phyloP scores from a whole-genome alignment of 1,139 yeast species.

The Arxiozyma heterogenica region DNA sequence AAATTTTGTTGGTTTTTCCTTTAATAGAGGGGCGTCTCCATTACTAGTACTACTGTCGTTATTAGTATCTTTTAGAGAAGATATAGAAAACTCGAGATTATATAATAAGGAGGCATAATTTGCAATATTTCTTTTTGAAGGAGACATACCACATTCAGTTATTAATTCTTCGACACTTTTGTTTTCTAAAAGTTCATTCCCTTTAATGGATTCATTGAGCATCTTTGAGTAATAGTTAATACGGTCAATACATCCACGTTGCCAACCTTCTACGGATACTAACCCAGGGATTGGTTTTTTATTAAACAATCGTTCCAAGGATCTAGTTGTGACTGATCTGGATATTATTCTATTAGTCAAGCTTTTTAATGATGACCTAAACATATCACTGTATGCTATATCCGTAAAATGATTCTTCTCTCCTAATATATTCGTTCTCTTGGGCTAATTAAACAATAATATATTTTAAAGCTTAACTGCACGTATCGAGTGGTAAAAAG shows the following conservation, averaged over 20 bases:
- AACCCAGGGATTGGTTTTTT: conserved; percentile 45
- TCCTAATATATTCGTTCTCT: neutral
- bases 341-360: neutral
- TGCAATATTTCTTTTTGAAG: conserved; percentile 34
- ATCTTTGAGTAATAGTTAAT: conserved; percentile 40
- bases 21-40: conserved; percentile 11
- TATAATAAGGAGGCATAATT: conserved; percentile 52
- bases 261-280: conserved; percentile 42
- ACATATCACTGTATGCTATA: neutral
- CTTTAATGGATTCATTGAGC: conserved; percentile 33
- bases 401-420: no score
- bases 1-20: conserved; percentile 6
- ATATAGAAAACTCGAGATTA: conserved; percentile 52
- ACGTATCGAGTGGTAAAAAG: no score
- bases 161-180: conserved; percentile 24
- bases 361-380: neutral
- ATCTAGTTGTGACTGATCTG: conserved; percentile 4
- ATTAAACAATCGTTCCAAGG: conserved; percentile 19
- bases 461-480: neutral
- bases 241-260: conserved; percentile 54
- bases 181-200: conserved; percentile 14
- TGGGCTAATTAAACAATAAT: neutral
- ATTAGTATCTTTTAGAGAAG: conserved; percentile 35
- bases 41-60: conserved; percentile 5
- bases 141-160: conserved; percentile 24